Percentiles rank a stretch among this genome's conserved stretches.
phyloP scores from a whole-genome alignment of 202 grass and related monocot species.

The Elaeis oleifera region DNA sequence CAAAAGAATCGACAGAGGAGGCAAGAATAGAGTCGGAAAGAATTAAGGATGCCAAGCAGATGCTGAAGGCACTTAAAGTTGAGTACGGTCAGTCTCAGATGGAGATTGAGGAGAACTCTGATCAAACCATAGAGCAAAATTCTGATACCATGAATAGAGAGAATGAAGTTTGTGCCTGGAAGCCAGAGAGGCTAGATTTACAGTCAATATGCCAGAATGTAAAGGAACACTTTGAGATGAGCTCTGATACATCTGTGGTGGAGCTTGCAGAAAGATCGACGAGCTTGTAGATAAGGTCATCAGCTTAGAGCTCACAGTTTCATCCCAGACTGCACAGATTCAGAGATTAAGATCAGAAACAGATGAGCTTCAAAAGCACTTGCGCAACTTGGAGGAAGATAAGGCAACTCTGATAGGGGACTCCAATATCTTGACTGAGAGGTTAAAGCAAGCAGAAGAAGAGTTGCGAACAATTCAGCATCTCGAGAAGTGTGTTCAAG shows the following conservation, averaged over 20 bases:
- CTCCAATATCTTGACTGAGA: slow-evolving; percentile 42
- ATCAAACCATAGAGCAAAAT: background rate
- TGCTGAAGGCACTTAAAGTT: slow-evolving; percentile 37
- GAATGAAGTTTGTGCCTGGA: slow-evolving; percentile 19
- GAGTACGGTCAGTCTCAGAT: slow-evolving; percentile 16
- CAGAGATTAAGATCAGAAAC: slow-evolving; percentile 54
- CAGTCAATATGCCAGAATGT: slow-evolving; percentile 55
- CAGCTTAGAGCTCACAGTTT: slow-evolving; percentile 55
- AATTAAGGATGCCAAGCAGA: slow-evolving; percentile 36
- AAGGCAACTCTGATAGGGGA: slow-evolving; percentile 43
- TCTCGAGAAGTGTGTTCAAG: slow-evolving; percentile 46
- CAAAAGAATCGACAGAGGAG: slow-evolving; percentile 41
- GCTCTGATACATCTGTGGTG: slow-evolving; percentile 46
- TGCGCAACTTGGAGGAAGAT: slow-evolving; percentile 64
- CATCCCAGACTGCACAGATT: slow-evolving; percentile 62
- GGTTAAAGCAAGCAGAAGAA: slow-evolving; percentile 48
- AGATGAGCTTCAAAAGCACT: slow-evolving; percentile 41
- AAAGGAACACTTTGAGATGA: slow-evolving; percentile 45
- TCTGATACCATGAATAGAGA: background rate
- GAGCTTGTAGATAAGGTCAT: slow-evolving; percentile 75
- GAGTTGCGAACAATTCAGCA: slow-evolving; percentile 34
- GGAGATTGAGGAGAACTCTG: background rate
- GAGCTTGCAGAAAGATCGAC: slow-evolving; percentile 66
- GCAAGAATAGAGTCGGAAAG: slow-evolving; percentile 41
- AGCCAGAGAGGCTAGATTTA: slow-evolving; percentile 32